Evolutionary conservation across 371 early-diverging fungal genomes (phyloP), one percentile per base, ranked within the genome.

Genomic region (Thermomucor indicae-seudaticae): DNA sequence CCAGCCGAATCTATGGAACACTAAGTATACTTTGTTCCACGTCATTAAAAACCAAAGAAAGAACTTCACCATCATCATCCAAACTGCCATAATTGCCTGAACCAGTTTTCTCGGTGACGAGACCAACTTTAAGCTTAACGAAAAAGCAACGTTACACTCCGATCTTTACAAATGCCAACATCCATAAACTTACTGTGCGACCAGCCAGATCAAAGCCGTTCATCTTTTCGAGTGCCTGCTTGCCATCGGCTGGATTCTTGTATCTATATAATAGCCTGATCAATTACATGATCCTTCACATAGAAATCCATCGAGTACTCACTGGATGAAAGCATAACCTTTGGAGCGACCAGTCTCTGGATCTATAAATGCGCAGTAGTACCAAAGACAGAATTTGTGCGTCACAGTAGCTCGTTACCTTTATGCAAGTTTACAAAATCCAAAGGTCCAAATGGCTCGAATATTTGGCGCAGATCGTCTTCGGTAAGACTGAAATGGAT

Each of bases 281-380:
- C n/a, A 2, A 23, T 0, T 20, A 14, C 16, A 12, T 16, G 17
- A 20, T 17, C 20, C 17, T 32, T 14, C 7, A 32, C 32, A 8
- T 14, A 8, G 7, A 32, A 14, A 7, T 32, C 7, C 14, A 8
- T 8, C 14, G 42, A 10, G 17, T 2, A 70, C 75, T 60, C 81
- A 89, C 81, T 88, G 86, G 28, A 95, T 85, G 75, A 91, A 93
- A 14, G 90, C 96, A 58, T 83, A 89, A n/a, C 95, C 95, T 55
- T 84, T 82, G 3, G 89, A 86, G 46, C 82, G 75, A n/a, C 91
- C 91, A 3, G 91, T 90, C 42, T 86, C 90, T 0, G 79, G 69
- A 63, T 90, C 92, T 68, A 58, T 12, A 6, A 19, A 11, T 11
- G 24, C 8, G 29, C 14, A 24, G 19, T 52, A 14, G 30, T 31